These are phyloP conservation scores for Herpetomonas tarakana DNA, from an alignment of 208 protist genomes.

Conservation along the genomic window DNA sequence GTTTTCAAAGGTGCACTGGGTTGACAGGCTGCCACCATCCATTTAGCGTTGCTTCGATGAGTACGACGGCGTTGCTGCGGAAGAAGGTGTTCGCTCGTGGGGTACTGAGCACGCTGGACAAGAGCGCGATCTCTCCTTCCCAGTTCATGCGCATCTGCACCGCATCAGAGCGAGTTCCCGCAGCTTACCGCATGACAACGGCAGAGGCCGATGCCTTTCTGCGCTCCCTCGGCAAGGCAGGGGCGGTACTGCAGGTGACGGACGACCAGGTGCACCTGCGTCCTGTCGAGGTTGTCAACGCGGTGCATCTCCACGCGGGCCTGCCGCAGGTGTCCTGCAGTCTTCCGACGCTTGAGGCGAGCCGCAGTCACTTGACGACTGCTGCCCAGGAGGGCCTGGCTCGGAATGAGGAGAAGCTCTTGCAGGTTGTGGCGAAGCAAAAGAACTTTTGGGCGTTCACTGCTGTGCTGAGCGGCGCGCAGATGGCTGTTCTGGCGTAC, in stretches of 20 bases:
- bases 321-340: slow-evolving; percentile 38
- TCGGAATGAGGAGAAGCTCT: background rate
- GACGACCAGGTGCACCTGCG: slow-evolving; percentile 33
- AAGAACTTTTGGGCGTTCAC: slow-evolving; percentile 63
- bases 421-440: slow-evolving; percentile 10
- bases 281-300: slow-evolving; percentile 41
- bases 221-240: slow-evolving; percentile 25
- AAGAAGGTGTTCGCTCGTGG: slow-evolving; percentile 13
- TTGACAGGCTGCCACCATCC: too few relatives aligned
- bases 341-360: slow-evolving; percentile 8
- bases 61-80: slow-evolving; percentile 11
- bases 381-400: slow-evolving; percentile 4
- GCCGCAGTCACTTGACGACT: background rate
- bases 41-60: too few relatives aligned
- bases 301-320: slow-evolving; percentile 42
- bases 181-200: slow-evolving; percentile 34
- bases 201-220: slow-evolving; percentile 43
- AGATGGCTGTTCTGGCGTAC: slow-evolving; percentile 77
- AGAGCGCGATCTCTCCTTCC: slow-evolving; percentile 19
- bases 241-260: slow-evolving; percentile 25
- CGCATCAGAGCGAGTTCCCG: slow-evolving; percentile 21
- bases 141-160: slow-evolving; percentile 46
- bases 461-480: slow-evolving; percentile 45
- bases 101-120: slow-evolving; percentile 7
- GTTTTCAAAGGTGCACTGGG: too few relatives aligned